A percentile compares a stretch with the other conserved stretches of the same genome.
Evolutionary conservation across 345 rosid species (phyloP).

Genomic region (Eucalyptus paniculata): DNA sequence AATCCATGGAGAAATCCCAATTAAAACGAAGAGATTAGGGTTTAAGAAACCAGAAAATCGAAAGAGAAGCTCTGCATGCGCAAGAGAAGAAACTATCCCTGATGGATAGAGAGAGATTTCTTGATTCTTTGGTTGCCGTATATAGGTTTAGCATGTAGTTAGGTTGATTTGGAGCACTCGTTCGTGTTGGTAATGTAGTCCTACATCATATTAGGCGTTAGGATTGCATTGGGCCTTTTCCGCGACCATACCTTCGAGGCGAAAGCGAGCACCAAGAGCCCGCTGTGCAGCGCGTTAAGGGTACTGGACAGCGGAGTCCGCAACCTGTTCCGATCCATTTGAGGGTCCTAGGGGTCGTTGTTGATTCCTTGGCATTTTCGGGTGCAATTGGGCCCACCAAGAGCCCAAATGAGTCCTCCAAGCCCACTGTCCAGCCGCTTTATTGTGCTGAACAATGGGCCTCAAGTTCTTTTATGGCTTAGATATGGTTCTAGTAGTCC

Average conservation of each 20-base stretch:
- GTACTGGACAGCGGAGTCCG: neutral
- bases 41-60: no score
- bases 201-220: no score
- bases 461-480: neutral
- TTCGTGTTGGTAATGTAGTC: neutral
- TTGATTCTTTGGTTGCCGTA: no score
- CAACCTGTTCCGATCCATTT: neutral
- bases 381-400: neutral
- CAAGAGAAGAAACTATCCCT: no score
- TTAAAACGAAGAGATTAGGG: no score
- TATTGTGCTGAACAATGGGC: neutral
- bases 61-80: no score
- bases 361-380: neutral
- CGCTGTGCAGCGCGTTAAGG: no score
- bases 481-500: accelerated
- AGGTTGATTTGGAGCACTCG: accelerated
- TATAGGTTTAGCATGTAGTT: no score
- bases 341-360: neutral
- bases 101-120: no score
- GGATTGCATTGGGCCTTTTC: no score
- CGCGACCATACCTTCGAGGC: neutral
- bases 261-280: neutral
- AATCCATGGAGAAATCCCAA: no score
- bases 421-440: neutral
- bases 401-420: neutral